phyloP scores from a whole-genome alignment of 495 filamentous ascomycete species.

The Parathielavia appendiculata region DNA sequence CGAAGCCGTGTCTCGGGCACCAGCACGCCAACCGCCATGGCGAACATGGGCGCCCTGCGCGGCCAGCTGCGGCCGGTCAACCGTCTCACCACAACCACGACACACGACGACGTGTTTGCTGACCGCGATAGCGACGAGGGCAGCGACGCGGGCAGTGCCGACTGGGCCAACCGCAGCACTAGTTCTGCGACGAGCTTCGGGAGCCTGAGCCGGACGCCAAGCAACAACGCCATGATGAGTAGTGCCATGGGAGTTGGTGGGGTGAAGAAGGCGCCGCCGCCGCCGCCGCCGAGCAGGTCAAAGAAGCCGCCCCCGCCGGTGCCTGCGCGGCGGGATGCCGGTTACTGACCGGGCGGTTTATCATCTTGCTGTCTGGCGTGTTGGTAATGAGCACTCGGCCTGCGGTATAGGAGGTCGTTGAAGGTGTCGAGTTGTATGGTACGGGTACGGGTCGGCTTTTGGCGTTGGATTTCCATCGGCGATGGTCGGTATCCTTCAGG shows the following conservation, averaged over 20 bases:
- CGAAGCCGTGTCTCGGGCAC: constrained; percentile 27
- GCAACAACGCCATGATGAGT: constrained; percentile 43
- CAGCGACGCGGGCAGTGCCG: constrained; percentile 54
- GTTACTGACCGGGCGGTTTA: constrained; percentile 28
- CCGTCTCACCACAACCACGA: constrained; percentile 31
- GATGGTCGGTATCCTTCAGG: not conserved
- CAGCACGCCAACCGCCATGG: constrained; percentile 23
- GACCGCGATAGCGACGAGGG: constrained; percentile 60
- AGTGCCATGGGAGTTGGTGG: not conserved
- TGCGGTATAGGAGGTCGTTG: not conserved
- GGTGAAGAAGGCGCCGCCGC: constrained; percentile 62
- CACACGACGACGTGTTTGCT: constrained; percentile 53
- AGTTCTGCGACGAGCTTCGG: constrained; percentile 61
- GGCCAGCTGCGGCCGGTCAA: constrained; percentile 40
- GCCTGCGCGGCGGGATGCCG: constrained; percentile 37
- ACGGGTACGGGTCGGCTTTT: not conserved
- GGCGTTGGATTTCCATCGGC: not conserved
- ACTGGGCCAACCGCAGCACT: constrained; percentile 52
- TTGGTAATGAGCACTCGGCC: not conserved
- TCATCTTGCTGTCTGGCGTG: too few relatives aligned
- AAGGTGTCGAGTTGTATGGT: not conserved
- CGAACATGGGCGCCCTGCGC: constrained; percentile 36
- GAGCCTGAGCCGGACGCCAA: constrained; percentile 51
- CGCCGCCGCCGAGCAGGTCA: constrained; percentile 71
- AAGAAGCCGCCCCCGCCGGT: constrained; percentile 74